Evolutionary conservation across 495 filamentous ascomycete species (phyloP), one percentile per base, ranked within the genome.

Genomic region (Delitschia confertaspora): DNA sequence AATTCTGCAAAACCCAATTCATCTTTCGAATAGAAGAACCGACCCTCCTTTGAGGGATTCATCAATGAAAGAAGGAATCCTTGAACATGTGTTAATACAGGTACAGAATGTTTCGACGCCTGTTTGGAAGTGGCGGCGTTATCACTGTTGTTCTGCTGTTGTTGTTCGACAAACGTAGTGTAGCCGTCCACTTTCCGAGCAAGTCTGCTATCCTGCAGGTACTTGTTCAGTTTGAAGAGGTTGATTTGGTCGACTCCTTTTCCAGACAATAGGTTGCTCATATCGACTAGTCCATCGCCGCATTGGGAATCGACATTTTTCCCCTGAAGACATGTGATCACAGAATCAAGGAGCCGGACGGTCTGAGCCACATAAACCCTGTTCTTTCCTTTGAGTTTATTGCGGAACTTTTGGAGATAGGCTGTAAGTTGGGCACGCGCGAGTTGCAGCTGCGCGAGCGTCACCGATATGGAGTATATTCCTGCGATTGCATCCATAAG

Each of bases 211-310:
- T 93, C 82, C 51, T 87, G 81, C 7, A 98, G 71, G 58, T 96
- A 98, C 23, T 71, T 70, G 33, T 84, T 78, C 9, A 98, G 69
- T 55, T 93, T 88, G 61, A 85, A 85, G 16, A 94, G 73, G 54
- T 98, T 95, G 62, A 96, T 84, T 56, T 95, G 91, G 57, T 96
- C 91, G 19, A 89, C 84, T 1, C 85, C 87, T 53, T 95, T 93
- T 31, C 82, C 79, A 31, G 78, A 72, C 47, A 95, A 75, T 9
- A 98, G 70, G 13, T 75, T 72, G 25, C 76, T 77, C 17, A 79
- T 50, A 36, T 80, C 65, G 19, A 91, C 76, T 13, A 79, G 71
- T 22, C 82, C 82, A 52, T 85, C 80, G 9, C 59, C 53, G 0
- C 60, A 53, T 50, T 73, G 63, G 6, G 34, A 31, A 11, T 42